A percentile compares a stretch with the other conserved stretches of the same genome.
These are phyloP conservation scores for Barnettozyma hawaiiensis DNA, from an alignment of 1,139 yeast genomes.

Conservation along the genomic window DNA sequence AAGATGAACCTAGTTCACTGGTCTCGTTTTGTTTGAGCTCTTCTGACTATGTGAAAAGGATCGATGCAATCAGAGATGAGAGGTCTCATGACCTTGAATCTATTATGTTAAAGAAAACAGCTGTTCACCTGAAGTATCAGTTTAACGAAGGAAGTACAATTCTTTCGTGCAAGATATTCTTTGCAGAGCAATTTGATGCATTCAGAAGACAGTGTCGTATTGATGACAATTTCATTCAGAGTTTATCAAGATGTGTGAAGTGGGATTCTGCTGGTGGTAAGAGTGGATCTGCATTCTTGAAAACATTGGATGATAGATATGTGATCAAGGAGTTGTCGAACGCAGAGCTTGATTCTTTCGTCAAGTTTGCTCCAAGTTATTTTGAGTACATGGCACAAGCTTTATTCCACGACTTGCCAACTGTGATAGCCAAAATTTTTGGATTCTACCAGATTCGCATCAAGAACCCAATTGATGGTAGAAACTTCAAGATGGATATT, in stretches of 20 bases:
- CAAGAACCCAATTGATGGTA: slow-evolving; percentile 69
- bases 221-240: slow-evolving; percentile 72
- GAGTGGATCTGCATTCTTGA: slow-evolving; percentile 89
- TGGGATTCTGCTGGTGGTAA: slow-evolving; percentile 98
- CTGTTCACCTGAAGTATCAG: slow-evolving; percentile 87
- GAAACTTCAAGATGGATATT: slow-evolving; percentile 79
- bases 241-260: slow-evolving; percentile 85
- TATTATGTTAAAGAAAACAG: slow-evolving; percentile 73
- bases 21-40: slow-evolving; percentile 90
- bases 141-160: slow-evolving; percentile 81
- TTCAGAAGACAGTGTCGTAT: slow-evolving; percentile 80
- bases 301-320: slow-evolving; percentile 84
- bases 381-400: slow-evolving; percentile 96
- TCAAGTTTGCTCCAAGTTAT: slow-evolving; percentile 92
- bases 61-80: slow-evolving; percentile 30
- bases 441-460: slow-evolving; percentile 94
- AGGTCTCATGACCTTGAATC: slow-evolving; percentile 42
- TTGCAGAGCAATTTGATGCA: slow-evolving; percentile 95
- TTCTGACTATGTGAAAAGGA: slow-evolving; percentile 69
- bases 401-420: slow-evolving; percentile 88
- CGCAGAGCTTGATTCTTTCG: slow-evolving; percentile 87
- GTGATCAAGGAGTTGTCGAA: slow-evolving; percentile 87
- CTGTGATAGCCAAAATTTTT: slow-evolving; percentile 88
- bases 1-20: slow-evolving; percentile 93
- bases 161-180: slow-evolving; percentile 88